Evolutionary conservation across 2,329 filamentous ascomycete genomes (phyloP).

Genomic region (Aurifilum marmelostoma): DNA sequence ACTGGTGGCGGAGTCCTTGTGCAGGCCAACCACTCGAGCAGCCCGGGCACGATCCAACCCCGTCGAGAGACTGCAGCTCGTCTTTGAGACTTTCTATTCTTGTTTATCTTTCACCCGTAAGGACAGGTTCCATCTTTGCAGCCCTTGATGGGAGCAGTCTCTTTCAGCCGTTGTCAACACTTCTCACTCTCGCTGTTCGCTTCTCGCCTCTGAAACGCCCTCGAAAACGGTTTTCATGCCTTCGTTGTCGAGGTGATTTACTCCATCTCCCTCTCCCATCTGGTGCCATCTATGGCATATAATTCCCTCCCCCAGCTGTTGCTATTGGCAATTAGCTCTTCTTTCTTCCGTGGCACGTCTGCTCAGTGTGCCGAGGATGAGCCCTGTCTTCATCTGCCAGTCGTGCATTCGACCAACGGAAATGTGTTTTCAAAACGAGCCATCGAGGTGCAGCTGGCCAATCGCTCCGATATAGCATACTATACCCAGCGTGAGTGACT

Average conservation of each 20-base stretch:
- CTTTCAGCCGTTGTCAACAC: neutral
- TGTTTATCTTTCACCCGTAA: neutral
- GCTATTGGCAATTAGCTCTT: slow-evolving; percentile 31
- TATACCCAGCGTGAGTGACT: slow-evolving; percentile 38
- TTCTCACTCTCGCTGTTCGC: neutral
- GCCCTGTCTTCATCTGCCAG: slow-evolving; percentile 44
- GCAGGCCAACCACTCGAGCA: slow-evolving; percentile 2
- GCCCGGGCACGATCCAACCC: neutral
- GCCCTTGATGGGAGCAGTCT: neutral
- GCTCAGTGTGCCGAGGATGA: slow-evolving; percentile 32
- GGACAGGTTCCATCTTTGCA: slow-evolving; percentile 8
- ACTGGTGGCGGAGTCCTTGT: neutral
- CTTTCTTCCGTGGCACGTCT: slow-evolving; percentile 26
- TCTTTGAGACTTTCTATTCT: neutral
- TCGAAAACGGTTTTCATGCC: slow-evolving; percentile 22
- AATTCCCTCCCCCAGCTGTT: slow-evolving; percentile 32
- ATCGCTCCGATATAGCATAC: slow-evolving; percentile 58
- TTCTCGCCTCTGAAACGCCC: neutral
- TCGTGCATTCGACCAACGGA: slow-evolving; percentile 48
- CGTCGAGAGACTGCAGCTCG: neutral
- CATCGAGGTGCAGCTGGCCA: slow-evolving; percentile 50
- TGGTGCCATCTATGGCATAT: slow-evolving; percentile 37
- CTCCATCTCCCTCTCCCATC: slow-evolving; percentile 15
- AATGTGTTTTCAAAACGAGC: slow-evolving; percentile 47
- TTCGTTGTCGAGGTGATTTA: slow-evolving; percentile 27